A percentile compares a stretch with the other conserved stretches of the same genome.
These are phyloP conservation scores for Asterionellopsis glacialis DNA, from an alignment of 108 stramenopile species.

Conservation along the genomic window DNA sequence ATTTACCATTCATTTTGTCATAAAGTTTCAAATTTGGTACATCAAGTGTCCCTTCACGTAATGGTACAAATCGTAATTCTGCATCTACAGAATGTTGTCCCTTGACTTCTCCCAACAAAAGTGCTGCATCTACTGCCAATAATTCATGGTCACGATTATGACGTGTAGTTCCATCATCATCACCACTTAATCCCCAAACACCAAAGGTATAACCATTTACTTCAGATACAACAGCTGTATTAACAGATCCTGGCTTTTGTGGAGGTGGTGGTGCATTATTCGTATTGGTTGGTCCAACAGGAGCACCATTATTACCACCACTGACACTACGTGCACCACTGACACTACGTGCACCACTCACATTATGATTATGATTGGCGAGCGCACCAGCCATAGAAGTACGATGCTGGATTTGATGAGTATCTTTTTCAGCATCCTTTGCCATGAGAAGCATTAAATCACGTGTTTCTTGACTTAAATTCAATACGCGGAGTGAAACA, in stretches of 20 bases:
- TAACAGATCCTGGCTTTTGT: constrained; percentile 25
- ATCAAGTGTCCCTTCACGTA: constrained; percentile 62
- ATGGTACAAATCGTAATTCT: constrained; percentile 71
- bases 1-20: constrained; percentile 53
- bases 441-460: constrained; percentile 78
- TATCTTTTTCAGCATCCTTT: constrained; percentile 45
- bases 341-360: constrained; percentile 21
- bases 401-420: not conserved
- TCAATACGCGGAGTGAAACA: constrained; percentile 60
- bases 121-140: constrained; percentile 73
- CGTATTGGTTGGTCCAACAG: not conserved
- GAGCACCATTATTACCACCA: constrained; percentile 3
- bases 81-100: constrained; percentile 75
- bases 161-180: constrained; percentile 59
- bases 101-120: constrained; percentile 69
- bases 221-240: constrained; percentile 67
- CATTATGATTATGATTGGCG: no score
- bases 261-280: no score
- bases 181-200: constrained; percentile 64
- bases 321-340: constrained; percentile 22
- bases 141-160: constrained; percentile 70
- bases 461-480: constrained; percentile 58
- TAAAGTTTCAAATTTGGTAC: constrained; percentile 75
- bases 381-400: no score
- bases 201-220: constrained; percentile 75